These are phyloP conservation scores for Thuidium tamariscinum DNA, from an alignment of 225 moss, liverwort and hornwort genomes.

Conservation along the genomic window DNA sequence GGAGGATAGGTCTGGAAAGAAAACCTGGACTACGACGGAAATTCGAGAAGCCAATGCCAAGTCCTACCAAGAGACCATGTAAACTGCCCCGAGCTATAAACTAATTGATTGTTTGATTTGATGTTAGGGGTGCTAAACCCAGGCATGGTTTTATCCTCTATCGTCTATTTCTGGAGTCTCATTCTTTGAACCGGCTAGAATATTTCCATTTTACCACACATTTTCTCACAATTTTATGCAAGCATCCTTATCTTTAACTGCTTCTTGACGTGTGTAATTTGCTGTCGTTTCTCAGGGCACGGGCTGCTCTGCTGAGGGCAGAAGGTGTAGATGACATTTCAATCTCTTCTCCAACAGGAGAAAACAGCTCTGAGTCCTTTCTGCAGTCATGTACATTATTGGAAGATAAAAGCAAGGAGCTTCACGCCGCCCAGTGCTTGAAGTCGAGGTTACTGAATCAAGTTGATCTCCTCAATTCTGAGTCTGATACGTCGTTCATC, in stretches of 20 bases:
- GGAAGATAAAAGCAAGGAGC: slow-evolving; percentile 1
- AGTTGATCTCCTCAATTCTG: neutral
- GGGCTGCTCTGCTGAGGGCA: slow-evolving; percentile 11
- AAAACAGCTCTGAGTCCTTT: neutral
- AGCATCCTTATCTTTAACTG: neutral
- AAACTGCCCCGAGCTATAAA: neutral
- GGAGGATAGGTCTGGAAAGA: slow-evolving; percentile 3
- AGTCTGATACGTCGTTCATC: slow-evolving; percentile 20
- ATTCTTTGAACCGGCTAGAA: neutral
- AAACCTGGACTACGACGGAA: neutral
- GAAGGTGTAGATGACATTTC: slow-evolving; percentile 18
- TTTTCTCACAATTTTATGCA: neutral
- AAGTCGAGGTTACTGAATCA: slow-evolving; percentile 21
- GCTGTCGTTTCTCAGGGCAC: slow-evolving; percentile 12
- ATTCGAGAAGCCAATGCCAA: slow-evolving; percentile 15
- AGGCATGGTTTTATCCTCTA: neutral
- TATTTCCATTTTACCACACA: neutral
- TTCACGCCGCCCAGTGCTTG: neutral
- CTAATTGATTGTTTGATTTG: neutral
- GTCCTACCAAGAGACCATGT: slow-evolving; percentile 19
- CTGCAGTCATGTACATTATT: slow-evolving; percentile 1
- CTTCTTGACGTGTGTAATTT: neutral
- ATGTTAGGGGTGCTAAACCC: neutral
- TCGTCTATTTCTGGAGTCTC: neutral
- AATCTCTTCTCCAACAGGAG: neutral